Conservation (phyloP, 2,329 filamentous ascomycete genomes). For the Alternaria panax region DNA sequence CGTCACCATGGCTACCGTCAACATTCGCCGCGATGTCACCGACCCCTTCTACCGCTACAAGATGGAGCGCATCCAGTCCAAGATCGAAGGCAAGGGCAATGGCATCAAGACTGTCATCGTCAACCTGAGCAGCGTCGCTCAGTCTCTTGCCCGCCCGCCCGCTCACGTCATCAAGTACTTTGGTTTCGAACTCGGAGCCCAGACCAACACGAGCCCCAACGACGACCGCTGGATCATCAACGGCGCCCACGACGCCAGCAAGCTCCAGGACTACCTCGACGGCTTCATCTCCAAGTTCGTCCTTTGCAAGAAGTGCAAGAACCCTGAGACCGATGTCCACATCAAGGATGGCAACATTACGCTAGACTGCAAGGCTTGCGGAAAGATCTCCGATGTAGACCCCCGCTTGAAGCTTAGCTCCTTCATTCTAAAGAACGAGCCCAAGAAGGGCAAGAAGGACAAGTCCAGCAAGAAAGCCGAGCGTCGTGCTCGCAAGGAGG, state of each 20-base stretch:
- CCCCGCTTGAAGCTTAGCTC: slow-evolving; percentile 93
- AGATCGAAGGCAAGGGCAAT: slow-evolving; percentile 99
- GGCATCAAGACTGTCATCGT: slow-evolving; percentile 99
- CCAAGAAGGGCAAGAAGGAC: slow-evolving; percentile 94
- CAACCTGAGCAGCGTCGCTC: slow-evolving; percentile 92
- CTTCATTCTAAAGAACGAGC: slow-evolving; percentile 96
- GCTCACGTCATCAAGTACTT: slow-evolving; percentile 99
- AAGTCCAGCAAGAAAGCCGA: slow-evolving; percentile 90
- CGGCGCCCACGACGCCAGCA: slow-evolving; percentile 90
- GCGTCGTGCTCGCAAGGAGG: slow-evolving; percentile 84
- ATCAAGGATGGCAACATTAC: slow-evolving; percentile 93
- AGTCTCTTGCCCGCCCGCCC: slow-evolving; percentile 89
- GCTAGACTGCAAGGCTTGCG: slow-evolving; percentile 98
- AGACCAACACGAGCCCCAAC: slow-evolving; percentile 96
- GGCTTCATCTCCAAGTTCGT: slow-evolving; percentile 99
- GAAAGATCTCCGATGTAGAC: slow-evolving; percentile 90
- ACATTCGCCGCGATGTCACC: slow-evolving; percentile 94
- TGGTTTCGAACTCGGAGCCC: slow-evolving; percentile 96
- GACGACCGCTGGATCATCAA: slow-evolving; percentile 99
- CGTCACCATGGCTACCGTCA: slow-evolving; percentile 93
- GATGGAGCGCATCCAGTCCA: slow-evolving; percentile 98
- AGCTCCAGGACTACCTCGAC: slow-evolving; percentile 97
- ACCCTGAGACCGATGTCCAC: slow-evolving; percentile 94
- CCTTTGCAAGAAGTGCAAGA: slow-evolving; percentile 99
- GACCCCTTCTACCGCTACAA: slow-evolving; percentile 99